A percentile compares a stretch with the other conserved stretches of the same genome.
Conservation (phyloP, 306 rosid species). For the Alnus rubra region DNA sequence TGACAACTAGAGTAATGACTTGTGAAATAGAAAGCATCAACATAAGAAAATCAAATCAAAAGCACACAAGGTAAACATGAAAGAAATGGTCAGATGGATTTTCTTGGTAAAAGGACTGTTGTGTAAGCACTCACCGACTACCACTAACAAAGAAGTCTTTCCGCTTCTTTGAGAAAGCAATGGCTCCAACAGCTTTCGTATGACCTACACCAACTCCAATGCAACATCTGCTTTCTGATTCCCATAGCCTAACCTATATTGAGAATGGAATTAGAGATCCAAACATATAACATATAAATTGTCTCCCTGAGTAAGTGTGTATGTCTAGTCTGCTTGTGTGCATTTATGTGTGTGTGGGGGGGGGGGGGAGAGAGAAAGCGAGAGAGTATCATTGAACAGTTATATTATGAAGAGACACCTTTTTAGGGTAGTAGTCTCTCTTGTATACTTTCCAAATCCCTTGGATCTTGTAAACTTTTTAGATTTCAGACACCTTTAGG, state of each 20-base stretch:
- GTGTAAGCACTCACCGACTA: slow-evolving; percentile 65
- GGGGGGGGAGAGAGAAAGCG: not conserved
- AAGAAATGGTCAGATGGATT: slow-evolving; percentile 7
- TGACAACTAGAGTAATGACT: not conserved
- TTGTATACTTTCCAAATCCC: too few species aligned
- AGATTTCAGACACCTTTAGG: too few species aligned
- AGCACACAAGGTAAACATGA: not conserved
- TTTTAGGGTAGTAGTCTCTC: too few species aligned
- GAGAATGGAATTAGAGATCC: slow-evolving; percentile 24
- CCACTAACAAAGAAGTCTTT: slow-evolving; percentile 92
- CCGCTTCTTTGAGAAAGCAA: slow-evolving; percentile 77
- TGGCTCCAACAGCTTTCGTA: slow-evolving; percentile 87
- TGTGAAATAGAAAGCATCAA: slow-evolving; percentile 19
- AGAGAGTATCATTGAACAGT: too few species aligned
- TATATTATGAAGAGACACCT: too few species aligned
- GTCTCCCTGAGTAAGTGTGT: not conserved
- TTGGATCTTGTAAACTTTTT: too few species aligned
- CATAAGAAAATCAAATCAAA: slow-evolving; percentile 16
- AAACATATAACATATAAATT: not conserved
- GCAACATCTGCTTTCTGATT: slow-evolving; percentile 72
- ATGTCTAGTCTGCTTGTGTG: too few species aligned
- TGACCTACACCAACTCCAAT: slow-evolving; percentile 85
- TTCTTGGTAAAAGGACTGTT: slow-evolving; percentile 8
- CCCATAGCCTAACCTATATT: slow-evolving; percentile 93
- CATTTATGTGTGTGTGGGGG: not conserved